Percentiles rank a stretch among this genome's conserved stretches.
Conservation (phyloP, 1,284 basidiomycete species). For the Sutorius eximius region DNA sequence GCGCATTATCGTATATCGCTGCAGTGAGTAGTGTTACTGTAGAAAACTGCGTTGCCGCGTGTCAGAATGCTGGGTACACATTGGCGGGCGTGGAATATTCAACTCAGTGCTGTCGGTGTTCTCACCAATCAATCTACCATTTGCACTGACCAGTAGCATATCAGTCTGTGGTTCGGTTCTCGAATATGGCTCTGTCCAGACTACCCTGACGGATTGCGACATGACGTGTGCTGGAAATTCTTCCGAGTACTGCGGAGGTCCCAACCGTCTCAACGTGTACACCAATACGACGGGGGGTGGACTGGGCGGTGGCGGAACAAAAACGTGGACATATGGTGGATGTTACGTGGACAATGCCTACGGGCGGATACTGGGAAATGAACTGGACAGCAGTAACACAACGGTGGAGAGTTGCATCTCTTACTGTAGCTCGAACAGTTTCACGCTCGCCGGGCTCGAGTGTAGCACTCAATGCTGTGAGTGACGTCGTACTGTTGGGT, state of each 20-base stretch:
- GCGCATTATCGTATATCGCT: slow-evolving; percentile 48
- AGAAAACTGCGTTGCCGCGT: slow-evolving; percentile 38
- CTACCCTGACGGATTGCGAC: slow-evolving; percentile 50
- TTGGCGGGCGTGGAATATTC: slow-evolving; percentile 45
- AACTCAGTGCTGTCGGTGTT: slow-evolving; percentile 49
- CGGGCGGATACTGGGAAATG: slow-evolving; percentile 47
- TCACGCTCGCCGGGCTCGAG: slow-evolving; percentile 46
- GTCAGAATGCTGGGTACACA: slow-evolving; percentile 59
- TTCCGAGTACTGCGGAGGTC: slow-evolving; percentile 67
- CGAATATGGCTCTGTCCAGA: slow-evolving; percentile 45
- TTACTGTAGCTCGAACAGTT: slow-evolving; percentile 43
- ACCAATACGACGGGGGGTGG: slow-evolving; percentile 16
- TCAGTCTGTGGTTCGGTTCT: slow-evolving; percentile 56
- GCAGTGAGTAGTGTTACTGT: slow-evolving; percentile 27
- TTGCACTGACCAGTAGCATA: neutral
- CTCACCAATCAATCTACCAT: neutral
- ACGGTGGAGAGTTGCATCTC: slow-evolving; percentile 51
- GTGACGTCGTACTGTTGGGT: slow-evolving; percentile 20
- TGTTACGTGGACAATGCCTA: slow-evolving; percentile 48
- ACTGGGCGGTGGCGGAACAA: too few relatives aligned
- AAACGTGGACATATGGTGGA: slow-evolving; percentile 49
- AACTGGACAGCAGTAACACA: slow-evolving; percentile 30
- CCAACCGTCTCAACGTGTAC: slow-evolving; percentile 39
- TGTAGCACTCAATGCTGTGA: slow-evolving; percentile 59
- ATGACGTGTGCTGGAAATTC: slow-evolving; percentile 65